These are phyloP conservation scores for Aegilops speltoides DNA, from an alignment of 176 grass and related monocot species.

Conservation along the genomic window DNA sequence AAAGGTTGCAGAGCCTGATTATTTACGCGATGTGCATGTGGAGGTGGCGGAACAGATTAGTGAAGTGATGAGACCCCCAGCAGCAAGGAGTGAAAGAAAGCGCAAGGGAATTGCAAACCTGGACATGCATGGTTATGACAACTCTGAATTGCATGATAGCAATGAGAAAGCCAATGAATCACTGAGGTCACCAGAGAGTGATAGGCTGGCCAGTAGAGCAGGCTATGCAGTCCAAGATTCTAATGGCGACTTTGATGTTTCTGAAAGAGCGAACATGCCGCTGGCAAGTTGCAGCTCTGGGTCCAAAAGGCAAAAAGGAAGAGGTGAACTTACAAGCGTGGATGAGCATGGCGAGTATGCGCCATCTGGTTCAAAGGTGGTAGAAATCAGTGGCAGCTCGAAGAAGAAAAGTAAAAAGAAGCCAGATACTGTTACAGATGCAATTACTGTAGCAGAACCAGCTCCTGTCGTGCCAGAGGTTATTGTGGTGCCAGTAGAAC, in stretches of 20 bases:
- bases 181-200: constrained; percentile 29
- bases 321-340: constrained; percentile 43
- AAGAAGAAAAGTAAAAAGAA: constrained; percentile 98
- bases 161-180: constrained; percentile 34
- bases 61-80: constrained; percentile 49
- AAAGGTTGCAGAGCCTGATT: constrained; percentile 47
- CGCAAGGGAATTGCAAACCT: constrained; percentile 52
- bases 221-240: constrained; percentile 37
- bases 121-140: constrained; percentile 39
- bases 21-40: constrained; percentile 55
- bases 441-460: constrained; percentile 36
- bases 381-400: constrained; percentile 39
- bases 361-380: constrained; percentile 45
- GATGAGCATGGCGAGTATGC: constrained; percentile 41
- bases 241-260: constrained; percentile 37
- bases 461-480: constrained; percentile 42
- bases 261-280: constrained; percentile 40
- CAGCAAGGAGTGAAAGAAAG: constrained; percentile 65
- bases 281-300: constrained; percentile 48
- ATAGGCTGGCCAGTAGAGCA: constrained; percentile 38
- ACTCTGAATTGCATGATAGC: constrained; percentile 38
- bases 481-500: constrained; percentile 48
- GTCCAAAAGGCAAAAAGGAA: constrained; percentile 69
- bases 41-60: constrained; percentile 42
- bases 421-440: constrained; percentile 39